Base-by-base conservation (phyloP, 345 rosid genomes). In the Brassica nigra region DNA sequence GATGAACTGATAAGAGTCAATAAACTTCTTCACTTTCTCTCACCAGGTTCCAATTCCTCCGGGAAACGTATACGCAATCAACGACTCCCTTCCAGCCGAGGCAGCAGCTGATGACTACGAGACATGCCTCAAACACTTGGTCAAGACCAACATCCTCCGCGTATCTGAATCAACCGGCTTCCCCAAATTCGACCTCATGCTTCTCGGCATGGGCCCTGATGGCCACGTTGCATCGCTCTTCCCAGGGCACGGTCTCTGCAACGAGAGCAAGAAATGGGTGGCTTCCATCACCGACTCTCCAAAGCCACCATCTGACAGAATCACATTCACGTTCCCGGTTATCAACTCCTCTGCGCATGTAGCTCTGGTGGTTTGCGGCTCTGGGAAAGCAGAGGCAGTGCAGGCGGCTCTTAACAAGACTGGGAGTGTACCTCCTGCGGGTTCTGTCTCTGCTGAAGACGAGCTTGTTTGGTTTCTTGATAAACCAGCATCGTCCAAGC, bases 61-160 rank as follows among this genome's bases (percentile, higher is more conserved):
- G 0, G 95, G 87, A 62, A 82, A 95, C 66, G 95, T 91, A 2
- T 83, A 88, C 66, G 85, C 95, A 66, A 92, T 92, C 85, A 92
- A 92, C 1, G 99, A 92, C 52, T 82, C 92, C 1, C 81, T 95
- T 75, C 94, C 0, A 18, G 89, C 97, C 0, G 92, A 92, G 77
- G 95, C 89, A 36, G 97, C 97, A 67, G 99, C 99, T 0, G 95
- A 91, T 3, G 98, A 91, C 70, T 91, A 95, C 52, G 98, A 90
- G 82, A 82, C 87, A 59, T 83, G 95, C 62, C 87, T 95, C 80
- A 91, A 81, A 80, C 86, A 89, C 71, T 79, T 90, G 77, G 94
- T 86, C 29, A 73, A 78, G 8, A 77, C 58, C 36, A 75, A 75
- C 23, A 74, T 84, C 59, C 30, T 94, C 63, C 82, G 76, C 0